Evolutionary conservation across 2,329 filamentous ascomycete genomes (phyloP).

Genomic region (Rhinocladiella mackenziei): DNA sequence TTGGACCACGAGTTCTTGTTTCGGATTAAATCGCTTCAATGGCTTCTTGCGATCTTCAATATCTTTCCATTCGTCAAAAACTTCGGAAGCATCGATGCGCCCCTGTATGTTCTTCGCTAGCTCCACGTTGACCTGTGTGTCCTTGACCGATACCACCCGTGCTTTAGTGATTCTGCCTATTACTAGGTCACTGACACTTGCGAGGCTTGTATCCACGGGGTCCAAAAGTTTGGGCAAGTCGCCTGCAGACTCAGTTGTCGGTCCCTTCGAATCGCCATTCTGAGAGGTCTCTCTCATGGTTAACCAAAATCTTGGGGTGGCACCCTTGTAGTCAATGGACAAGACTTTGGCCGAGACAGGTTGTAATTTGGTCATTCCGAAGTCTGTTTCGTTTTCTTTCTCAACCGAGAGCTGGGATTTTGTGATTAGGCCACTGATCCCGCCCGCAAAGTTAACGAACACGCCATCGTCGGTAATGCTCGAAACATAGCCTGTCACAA

Average conservation of each 20-base stretch:
- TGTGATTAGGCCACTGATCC: conserved; percentile 72
- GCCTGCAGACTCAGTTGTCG: conserved; percentile 28
- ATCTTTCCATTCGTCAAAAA: conserved; percentile 83
- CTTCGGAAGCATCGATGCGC: conserved; percentile 86
- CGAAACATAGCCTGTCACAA: conserved; percentile 74
- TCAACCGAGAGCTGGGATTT: conserved; percentile 73
- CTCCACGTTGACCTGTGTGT: conserved; percentile 87
- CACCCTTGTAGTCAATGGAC: conserved; percentile 61
- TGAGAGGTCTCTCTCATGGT: conserved; percentile 54
- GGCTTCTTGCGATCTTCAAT: conserved; percentile 79
- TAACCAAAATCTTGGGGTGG: conserved; percentile 63
- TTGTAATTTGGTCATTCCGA: conserved; percentile 74
- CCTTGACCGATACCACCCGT: conserved; percentile 76
- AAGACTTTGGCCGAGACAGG: conserved; percentile 69
- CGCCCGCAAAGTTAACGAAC: conserved; percentile 83
- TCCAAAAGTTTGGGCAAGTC: conserved; percentile 49
- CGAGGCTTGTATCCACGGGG: conserved; percentile 62
- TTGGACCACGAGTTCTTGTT: conserved; percentile 68
- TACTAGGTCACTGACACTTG: conserved; percentile 65
- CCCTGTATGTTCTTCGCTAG: conserved; percentile 84
- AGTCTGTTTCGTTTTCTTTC: conserved; percentile 63
- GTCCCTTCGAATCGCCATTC: conserved; percentile 34
- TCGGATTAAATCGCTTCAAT: conserved; percentile 66
- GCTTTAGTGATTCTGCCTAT: conserved; percentile 72
- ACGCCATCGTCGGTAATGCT: conserved; percentile 77